phyloP scores from a whole-genome alignment of 108 stramenopile genomes.

The Pseudonitzschia multistriata region DNA sequence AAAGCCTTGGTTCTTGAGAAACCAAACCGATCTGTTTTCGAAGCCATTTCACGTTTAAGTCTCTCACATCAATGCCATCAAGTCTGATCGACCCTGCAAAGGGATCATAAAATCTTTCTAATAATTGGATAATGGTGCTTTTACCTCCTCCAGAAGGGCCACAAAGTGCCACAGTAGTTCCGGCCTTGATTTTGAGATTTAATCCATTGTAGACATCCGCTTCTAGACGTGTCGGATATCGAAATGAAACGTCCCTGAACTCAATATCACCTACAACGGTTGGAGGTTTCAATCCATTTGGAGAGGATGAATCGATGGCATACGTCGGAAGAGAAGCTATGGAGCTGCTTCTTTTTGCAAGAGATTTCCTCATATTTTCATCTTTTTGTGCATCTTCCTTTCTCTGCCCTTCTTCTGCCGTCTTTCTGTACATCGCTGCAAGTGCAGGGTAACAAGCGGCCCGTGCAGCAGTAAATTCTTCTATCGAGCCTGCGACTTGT shows the following conservation, averaged over 20 bases:
- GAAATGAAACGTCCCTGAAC: slow-evolving; percentile 44
- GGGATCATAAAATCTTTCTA: slow-evolving; percentile 89
- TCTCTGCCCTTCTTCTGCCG: background rate
- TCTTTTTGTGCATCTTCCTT: background rate
- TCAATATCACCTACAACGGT: slow-evolving; percentile 52
- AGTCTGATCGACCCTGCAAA: slow-evolving; percentile 46
- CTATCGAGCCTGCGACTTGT: no score
- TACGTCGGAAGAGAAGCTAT: slow-evolving; percentile 33
- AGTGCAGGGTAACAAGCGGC: slow-evolving; percentile 50
- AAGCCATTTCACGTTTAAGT: slow-evolving; percentile 57
- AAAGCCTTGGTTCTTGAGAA: slow-evolving; percentile 76
- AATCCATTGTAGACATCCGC: slow-evolving; percentile 39
- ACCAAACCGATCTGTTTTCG: slow-evolving; percentile 71
- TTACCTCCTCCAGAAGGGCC: slow-evolving; percentile 49
- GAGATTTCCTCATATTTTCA: slow-evolving; percentile 15
- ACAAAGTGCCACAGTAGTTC: slow-evolving; percentile 59
- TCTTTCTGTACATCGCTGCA: slow-evolving; percentile 39
- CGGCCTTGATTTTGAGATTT: slow-evolving; percentile 45
- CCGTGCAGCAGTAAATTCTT: slow-evolving; percentile 43
- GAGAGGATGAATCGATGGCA: slow-evolving; percentile 62
- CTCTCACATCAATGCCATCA: slow-evolving; percentile 46
- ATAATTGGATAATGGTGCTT: slow-evolving; percentile 61
- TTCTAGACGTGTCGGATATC: slow-evolving; percentile 54
- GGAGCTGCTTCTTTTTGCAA: slow-evolving; percentile 22
- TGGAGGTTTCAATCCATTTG: slow-evolving; percentile 43